Conservation (phyloP, 2,329 filamentous ascomycete genomes). For the Colletotrichum echinochloae region DNA sequence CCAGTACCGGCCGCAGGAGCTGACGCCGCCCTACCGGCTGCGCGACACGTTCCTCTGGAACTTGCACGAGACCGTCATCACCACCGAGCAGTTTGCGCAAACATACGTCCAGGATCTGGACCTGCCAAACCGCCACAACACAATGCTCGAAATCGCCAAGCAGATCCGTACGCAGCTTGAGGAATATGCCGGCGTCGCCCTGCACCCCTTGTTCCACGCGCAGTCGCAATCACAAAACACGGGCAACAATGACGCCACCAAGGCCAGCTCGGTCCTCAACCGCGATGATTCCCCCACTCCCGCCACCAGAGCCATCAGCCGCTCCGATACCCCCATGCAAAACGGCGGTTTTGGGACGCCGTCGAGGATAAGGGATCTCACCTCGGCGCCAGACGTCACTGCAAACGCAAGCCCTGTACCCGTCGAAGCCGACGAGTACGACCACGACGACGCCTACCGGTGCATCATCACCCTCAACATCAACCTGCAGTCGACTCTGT, state of each 20-base stretch:
- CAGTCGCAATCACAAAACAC: constrained; percentile 53
- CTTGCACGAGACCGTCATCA: constrained; percentile 91
- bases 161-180: constrained; percentile 96
- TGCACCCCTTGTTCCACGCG: constrained; percentile 90
- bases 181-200: constrained; percentile 93
- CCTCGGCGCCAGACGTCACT: constrained; percentile 67
- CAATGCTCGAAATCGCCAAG: constrained; percentile 86
- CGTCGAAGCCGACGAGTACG: constrained; percentile 78
- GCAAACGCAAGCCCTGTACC: constrained; percentile 75
- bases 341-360: constrained; percentile 65
- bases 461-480: constrained; percentile 93
- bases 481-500: constrained; percentile 90
- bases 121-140: constrained; percentile 77
- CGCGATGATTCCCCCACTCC: constrained; percentile 55
- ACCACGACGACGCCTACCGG: constrained; percentile 93
- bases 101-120: constrained; percentile 93
- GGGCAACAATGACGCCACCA: constrained; percentile 46
- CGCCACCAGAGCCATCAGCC: constrained; percentile 53
- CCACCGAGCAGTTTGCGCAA: constrained; percentile 95
- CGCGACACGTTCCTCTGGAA: constrained; percentile 99
- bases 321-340: constrained; percentile 68
- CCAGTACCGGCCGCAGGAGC: constrained; percentile 83
- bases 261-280: constrained; percentile 48
- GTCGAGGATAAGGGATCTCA: constrained; percentile 56
- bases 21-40: constrained; percentile 85